Conservation (phyloP, 2,329 filamentous ascomycete species). For the Ascochyta viciae-villosae region DNA sequence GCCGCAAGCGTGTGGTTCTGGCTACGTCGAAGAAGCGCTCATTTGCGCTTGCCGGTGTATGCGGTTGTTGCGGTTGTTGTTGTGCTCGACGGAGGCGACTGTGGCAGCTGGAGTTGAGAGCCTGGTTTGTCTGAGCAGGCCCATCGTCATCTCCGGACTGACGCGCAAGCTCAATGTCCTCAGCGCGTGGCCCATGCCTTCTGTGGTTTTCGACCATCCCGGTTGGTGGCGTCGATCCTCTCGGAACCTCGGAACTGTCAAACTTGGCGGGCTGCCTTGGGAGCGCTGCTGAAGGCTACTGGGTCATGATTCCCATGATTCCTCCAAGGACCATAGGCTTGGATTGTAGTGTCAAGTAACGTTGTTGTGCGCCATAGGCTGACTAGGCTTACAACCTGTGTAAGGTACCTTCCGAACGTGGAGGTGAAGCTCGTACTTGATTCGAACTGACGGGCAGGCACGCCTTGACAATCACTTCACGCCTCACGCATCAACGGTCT, state of each 20-base stretch:
- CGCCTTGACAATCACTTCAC: slow-evolving; percentile 4
- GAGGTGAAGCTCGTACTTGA: background rate
- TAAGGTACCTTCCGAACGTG: background rate
- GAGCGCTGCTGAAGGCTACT: background rate
- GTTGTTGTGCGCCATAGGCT: background rate
- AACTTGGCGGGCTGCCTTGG: slow-evolving; percentile 1
- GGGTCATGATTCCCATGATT: background rate
- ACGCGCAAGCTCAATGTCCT: slow-evolving; percentile 6
- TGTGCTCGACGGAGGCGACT: background rate
- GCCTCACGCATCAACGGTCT: background rate
- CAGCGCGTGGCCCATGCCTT: slow-evolving; percentile 12
- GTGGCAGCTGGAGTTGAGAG: slow-evolving; percentile 1
- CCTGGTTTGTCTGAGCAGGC: background rate
- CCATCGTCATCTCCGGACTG: slow-evolving; percentile 7
- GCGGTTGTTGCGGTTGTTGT: background rate
- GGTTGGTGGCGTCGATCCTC: slow-evolving; percentile 15
- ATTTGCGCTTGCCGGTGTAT: slow-evolving; percentile 3
- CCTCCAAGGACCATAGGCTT: background rate
- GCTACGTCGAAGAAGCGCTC: slow-evolving; percentile 1
- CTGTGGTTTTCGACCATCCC: slow-evolving; percentile 7
- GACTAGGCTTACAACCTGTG: background rate
- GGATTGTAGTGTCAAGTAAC: background rate
- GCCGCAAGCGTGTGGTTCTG: slow-evolving; percentile 5
- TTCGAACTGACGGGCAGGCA: background rate
- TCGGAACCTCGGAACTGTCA: slow-evolving; percentile 15